A percentile compares a stretch with the other conserved stretches of the same genome.
Conservation (phyloP, 208 protist genomes). For the Leishmania guyanensis region DNA sequence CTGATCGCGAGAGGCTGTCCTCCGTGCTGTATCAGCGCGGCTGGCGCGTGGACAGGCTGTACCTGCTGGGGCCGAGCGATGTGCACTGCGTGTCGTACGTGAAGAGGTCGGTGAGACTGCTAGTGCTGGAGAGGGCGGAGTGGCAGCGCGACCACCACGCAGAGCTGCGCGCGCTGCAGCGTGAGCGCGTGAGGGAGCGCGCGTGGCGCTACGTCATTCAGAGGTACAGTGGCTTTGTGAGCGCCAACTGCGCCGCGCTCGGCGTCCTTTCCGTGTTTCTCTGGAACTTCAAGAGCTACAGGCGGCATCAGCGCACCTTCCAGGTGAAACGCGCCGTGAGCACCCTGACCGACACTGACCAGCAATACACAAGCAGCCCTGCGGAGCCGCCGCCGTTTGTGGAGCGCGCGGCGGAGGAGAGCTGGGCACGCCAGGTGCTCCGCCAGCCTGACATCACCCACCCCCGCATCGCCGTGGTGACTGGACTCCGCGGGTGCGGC, state of each 20-base stretch:
- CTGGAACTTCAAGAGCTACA: slow-evolving; percentile 77
- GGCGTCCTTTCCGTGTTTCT: slow-evolving; percentile 71
- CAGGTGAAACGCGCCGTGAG: too few relatives aligned
- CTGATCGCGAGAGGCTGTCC: too few relatives aligned
- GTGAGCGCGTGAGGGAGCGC: slow-evolving; percentile 71
- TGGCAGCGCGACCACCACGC: slow-evolving; percentile 63
- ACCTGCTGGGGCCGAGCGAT: slow-evolving; percentile 14
- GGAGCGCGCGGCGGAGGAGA: too few relatives aligned
- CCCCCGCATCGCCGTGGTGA: slow-evolving; percentile 68
- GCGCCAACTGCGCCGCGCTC: slow-evolving; percentile 61
- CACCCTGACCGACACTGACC: too few relatives aligned
- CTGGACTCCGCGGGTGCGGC: slow-evolving; percentile 58
- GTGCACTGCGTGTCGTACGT: slow-evolving; percentile 59
- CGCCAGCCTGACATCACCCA: slow-evolving; percentile 63
- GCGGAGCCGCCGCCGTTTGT: too few relatives aligned
- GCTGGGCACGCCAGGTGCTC: slow-evolving; percentile 72
- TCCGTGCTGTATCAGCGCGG: too few relatives aligned
- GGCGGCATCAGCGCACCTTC: too few relatives aligned
- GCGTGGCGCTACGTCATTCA: slow-evolving; percentile 67
- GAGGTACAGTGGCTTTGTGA: slow-evolving; percentile 76
- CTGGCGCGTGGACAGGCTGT: too few relatives aligned
- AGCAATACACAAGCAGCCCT: too few relatives aligned
- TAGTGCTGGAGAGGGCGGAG: slow-evolving; percentile 67
- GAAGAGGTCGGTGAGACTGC: slow-evolving; percentile 38
- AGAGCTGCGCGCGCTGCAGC: slow-evolving; percentile 52